phyloP scores from a whole-genome alignment of 106 monocot species.

The Allium cepa region DNA sequence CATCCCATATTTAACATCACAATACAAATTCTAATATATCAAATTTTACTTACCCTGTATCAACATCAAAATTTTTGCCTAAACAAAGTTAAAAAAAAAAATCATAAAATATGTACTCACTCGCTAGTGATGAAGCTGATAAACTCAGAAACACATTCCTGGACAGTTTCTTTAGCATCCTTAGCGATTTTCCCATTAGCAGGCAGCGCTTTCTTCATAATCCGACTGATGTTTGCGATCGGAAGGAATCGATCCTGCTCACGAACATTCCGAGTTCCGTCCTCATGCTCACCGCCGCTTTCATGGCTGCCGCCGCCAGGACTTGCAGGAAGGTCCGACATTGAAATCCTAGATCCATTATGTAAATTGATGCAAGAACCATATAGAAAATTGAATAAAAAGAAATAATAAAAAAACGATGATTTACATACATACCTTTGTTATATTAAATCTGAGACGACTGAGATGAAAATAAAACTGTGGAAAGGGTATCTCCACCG shows the following conservation, averaged over 20 bases:
- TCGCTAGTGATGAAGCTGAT: constrained; percentile 67
- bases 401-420: background rate
- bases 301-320: constrained; percentile 27
- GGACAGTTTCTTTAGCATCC: constrained; percentile 59
- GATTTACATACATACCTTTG: background rate
- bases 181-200: constrained; percentile 64
- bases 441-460: constrained; percentile 14
- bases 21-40: too few species aligned
- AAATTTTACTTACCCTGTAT: too few species aligned
- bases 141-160: constrained; percentile 66
- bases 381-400: background rate
- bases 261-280: constrained; percentile 19
- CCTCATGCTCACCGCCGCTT: constrained; percentile 19
- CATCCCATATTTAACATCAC: background rate
- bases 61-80: background rate
- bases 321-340: constrained; percentile 32
- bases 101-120: constrained; percentile 7
- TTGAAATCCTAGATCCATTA: constrained; percentile 17
- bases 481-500: constrained; percentile 20
- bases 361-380: background rate
- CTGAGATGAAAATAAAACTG: constrained; percentile 17
- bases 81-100: background rate
- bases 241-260: constrained; percentile 61
- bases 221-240: constrained; percentile 55
- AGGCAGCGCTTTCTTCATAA: constrained; percentile 66